Evolutionary conservation across 2,329 filamentous ascomycete species (phyloP).

Genomic region (Delphinella strobiligena): DNA sequence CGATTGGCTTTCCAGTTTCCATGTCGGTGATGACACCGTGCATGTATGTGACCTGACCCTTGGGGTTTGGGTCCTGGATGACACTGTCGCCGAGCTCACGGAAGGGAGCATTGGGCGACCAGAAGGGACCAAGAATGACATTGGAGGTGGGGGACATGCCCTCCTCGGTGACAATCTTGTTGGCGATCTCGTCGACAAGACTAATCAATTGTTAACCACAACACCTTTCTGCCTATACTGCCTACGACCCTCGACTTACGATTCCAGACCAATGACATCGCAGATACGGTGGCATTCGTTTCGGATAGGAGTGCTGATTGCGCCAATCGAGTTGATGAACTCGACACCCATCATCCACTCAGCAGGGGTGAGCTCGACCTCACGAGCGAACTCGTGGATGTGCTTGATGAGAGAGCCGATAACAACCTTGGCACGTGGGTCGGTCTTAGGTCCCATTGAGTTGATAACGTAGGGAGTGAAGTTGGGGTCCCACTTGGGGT

Average conservation of each 20-base stretch:
- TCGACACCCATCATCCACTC: conserved; percentile 47
- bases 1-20: conserved; percentile 56
- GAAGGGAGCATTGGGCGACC: conserved; percentile 58
- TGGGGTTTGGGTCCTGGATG: conserved; percentile 34
- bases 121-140: conserved; percentile 77
- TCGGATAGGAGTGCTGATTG: conserved; percentile 49
- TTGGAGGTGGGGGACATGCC: conserved; percentile 50
- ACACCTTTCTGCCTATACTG: neutral
- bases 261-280: conserved; percentile 47
- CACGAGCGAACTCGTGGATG: conserved; percentile 47
- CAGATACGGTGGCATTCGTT: conserved; percentile 52
- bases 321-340: conserved; percentile 49
- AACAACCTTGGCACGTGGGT: conserved; percentile 23
- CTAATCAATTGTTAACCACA: conserved; percentile 1
- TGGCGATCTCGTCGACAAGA: conserved; percentile 68
- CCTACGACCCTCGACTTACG: conserved; percentile 26
- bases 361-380: conserved; percentile 46
- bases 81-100: conserved; percentile 60
- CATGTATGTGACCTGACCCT: conserved; percentile 49
- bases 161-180: conserved; percentile 46
- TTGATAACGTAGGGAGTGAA: conserved; percentile 25
- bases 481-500: too few relatives aligned
- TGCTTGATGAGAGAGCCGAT: conserved; percentile 41
- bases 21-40: conserved; percentile 52
- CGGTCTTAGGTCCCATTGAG: conserved; percentile 23